Percentiles rank a stretch among this genome's conserved stretches.
Conservation (phyloP, 2,329 filamentous ascomycete species). For the Pseudonectria foliicola region DNA sequence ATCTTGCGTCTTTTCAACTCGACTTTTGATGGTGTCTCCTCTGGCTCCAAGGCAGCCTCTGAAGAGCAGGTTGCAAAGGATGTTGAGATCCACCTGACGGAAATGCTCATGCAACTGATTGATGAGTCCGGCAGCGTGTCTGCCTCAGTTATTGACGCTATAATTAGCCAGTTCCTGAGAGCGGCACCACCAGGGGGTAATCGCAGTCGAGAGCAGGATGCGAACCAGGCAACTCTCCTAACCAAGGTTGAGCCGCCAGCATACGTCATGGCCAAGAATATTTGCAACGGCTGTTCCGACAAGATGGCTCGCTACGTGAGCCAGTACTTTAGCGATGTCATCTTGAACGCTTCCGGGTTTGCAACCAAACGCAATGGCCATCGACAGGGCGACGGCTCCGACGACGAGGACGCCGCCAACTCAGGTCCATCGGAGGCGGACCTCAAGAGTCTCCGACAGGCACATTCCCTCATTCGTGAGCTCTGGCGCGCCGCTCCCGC, state of each 20-base stretch:
- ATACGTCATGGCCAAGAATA: conserved; percentile 92
- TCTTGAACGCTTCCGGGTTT: conserved; percentile 73
- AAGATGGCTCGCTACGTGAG: conserved; percentile 94
- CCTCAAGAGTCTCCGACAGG: conserved; percentile 79
- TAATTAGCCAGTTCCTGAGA: conserved; percentile 91
- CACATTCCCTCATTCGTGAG: conserved; percentile 82
- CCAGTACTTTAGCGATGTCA: conserved; percentile 95
- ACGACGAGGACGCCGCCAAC: conserved; percentile 49
- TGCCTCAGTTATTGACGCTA: conserved; percentile 77
- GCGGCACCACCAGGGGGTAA: conserved; percentile 65
- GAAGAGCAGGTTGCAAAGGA: conserved; percentile 86
- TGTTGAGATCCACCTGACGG: conserved; percentile 86
- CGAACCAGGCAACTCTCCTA: conserved; percentile 75
- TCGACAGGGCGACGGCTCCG: conserved; percentile 54
- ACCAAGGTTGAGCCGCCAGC: conserved; percentile 83
- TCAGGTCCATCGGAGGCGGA: conserved; percentile 72
- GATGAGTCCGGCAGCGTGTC: conserved; percentile 76
- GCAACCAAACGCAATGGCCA: conserved; percentile 48
- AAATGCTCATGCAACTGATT: conserved; percentile 75
- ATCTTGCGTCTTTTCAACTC: conserved; percentile 75
- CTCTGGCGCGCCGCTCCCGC: conserved; percentile 87
- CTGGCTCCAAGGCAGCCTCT: conserved; percentile 62
- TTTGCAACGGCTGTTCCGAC: conserved; percentile 82
- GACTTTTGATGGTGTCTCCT: conserved; percentile 88
- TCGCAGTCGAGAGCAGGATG: conserved; percentile 58